Percentiles rank a stretch among this genome's conserved stretches.
Conservation (phyloP, 768 basidiomycete genomes). For the Collybiopsis confluens region DNA sequence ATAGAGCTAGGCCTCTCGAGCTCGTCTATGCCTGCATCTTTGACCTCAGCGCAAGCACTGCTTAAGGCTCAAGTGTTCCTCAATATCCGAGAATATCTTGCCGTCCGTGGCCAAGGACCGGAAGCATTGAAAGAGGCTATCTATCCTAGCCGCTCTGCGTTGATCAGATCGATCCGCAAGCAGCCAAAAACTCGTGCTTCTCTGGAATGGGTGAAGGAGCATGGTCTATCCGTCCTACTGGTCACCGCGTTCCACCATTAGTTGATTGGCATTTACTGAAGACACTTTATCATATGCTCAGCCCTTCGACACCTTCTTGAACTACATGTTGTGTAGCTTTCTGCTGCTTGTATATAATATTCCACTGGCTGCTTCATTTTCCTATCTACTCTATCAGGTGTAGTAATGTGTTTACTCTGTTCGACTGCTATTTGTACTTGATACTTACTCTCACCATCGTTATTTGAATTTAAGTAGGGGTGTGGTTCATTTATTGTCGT, state of each 20-base stretch:
- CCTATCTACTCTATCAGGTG: neutral
- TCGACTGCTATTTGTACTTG: neutral
- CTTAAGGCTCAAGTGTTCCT: constrained; percentile 65
- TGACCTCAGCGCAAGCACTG: constrained; percentile 64
- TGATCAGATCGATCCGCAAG: constrained; percentile 54
- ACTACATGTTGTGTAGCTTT: too few relatives aligned
- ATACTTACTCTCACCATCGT: too few relatives aligned
- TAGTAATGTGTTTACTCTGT: neutral
- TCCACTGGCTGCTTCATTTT: neutral
- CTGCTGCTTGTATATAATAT: too few relatives aligned
- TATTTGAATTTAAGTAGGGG: too few relatives aligned
- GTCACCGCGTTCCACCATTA: constrained; percentile 27
- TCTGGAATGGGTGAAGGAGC: constrained; percentile 40
- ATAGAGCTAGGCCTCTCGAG: constrained; percentile 69
- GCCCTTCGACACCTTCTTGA: too few relatives aligned
- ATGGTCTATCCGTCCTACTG: constrained; percentile 33
- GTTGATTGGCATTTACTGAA: neutral
- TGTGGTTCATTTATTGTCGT: too few relatives aligned
- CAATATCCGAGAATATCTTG: constrained; percentile 71
- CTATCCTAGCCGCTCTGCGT: constrained; percentile 56
- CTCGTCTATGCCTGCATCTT: constrained; percentile 48
- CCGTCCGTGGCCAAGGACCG: constrained; percentile 58
- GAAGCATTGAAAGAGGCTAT: constrained; percentile 56
- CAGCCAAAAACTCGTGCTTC: constrained; percentile 24
- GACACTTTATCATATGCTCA: too few relatives aligned